Evolutionary conservation across 2,329 filamentous ascomycete species (phyloP), one percentile per base, ranked within the genome.

Genomic region (Epichloe sp.): DNA sequence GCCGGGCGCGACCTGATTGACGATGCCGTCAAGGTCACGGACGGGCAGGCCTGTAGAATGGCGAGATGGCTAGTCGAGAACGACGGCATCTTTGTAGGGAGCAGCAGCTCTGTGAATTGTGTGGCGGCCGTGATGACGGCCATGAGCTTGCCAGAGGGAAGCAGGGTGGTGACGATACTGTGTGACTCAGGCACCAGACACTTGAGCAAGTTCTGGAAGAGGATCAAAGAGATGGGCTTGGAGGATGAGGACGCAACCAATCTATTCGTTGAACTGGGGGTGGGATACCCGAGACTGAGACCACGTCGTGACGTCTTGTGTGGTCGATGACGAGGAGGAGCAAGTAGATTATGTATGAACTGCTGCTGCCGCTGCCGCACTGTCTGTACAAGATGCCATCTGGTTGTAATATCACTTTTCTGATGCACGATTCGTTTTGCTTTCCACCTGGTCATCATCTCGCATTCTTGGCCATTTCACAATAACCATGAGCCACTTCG

Each of bases 41-140:
- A 98, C 66, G 79, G 82, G 47, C 90, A 98, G 71, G 93, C 93
- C 12, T 82, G 87, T 64, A 78, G 77, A 50, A 98, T 98, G 93
- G 93, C 91, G n/a, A 76, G 88, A 55, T 97, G 89, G 88, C 71
- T 98, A 41, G 91, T 96, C 8, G 90, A 97, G 69, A 85, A 90
- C 56, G 93, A 98, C 66, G 93, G 93, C 7, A 83, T 98, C 49
- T 98, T 98, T 62, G 76, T 90, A 41, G 94, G 8, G 8, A 95
- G 90, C 65, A 95, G 88, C 65, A 95, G 86, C 66, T 86, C 90
- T n/a, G 91, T 98, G 49, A 98, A 98, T 66, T 95, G 90, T 75
- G 85, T 87, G 42, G 88, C 86, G 4, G 85, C 87, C 21, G 82
- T 86, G 10, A 76, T 76, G 48, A 75, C 83, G 4, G 86, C 86